Evolutionary conservation across 106 monocot species (phyloP).

Genomic region (Dendrobium officinale): DNA sequence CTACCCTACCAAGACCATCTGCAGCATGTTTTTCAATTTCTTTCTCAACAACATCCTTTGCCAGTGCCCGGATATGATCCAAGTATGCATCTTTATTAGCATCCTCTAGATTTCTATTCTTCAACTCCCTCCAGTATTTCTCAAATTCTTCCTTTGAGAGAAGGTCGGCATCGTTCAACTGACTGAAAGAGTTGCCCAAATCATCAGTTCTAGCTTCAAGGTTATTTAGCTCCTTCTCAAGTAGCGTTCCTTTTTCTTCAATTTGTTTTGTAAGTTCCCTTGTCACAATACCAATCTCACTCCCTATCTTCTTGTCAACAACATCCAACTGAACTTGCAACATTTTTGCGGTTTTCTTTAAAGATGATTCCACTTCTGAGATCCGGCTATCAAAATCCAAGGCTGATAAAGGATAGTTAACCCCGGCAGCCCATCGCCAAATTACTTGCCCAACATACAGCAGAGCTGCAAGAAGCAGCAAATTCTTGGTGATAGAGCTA

Average conservation of each 20-base stretch:
- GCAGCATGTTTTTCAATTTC: conserved; percentile 60
- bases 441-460: conserved; percentile 47
- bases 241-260: conserved; percentile 30
- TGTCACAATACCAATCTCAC: conserved; percentile 28
- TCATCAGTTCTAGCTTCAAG: conserved; percentile 36
- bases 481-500: conserved; percentile 54
- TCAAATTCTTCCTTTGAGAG: conserved; percentile 51
- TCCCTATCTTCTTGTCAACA: conserved; percentile 56
- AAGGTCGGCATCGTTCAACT: conserved; percentile 35
- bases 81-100: conserved; percentile 17
- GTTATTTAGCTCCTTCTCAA: conserved; percentile 46
- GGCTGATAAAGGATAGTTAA: conserved; percentile 22
- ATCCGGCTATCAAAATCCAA: conserved; percentile 60
- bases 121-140: conserved; percentile 28
- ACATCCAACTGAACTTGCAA: conserved; percentile 82
- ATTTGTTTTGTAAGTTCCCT: conserved; percentile 35
- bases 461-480: conserved; percentile 49
- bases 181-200: conserved; percentile 40
- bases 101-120: conserved; percentile 18
- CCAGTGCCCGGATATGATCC: conserved; percentile 42
- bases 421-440: conserved; percentile 44
- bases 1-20: conserved; percentile 58
- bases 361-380: conserved; percentile 57
- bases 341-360: conserved; percentile 74
- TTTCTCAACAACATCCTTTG: conserved; percentile 43